Evolutionary conservation across 352 stramenopile genomes (phyloP).

Genomic region (Globisporangium nodosum): DNA sequence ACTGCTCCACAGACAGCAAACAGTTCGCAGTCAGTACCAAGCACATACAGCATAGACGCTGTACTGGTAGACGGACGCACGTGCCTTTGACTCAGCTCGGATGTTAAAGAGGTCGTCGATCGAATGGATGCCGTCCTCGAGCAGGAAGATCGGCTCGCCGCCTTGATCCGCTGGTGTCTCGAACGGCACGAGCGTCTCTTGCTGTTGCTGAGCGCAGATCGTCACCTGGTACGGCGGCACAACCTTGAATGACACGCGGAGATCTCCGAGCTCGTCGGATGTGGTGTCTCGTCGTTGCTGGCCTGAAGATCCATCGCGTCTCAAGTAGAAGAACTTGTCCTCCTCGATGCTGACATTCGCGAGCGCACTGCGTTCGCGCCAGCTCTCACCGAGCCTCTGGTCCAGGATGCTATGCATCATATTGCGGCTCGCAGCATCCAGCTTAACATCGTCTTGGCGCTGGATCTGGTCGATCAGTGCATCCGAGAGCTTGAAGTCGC

Average conservation of each 20-base stretch:
- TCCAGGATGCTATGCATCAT: conserved; percentile 56
- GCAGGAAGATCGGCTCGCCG: conserved; percentile 45
- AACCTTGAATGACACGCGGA: conserved; percentile 62
- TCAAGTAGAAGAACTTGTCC: conserved; percentile 46
- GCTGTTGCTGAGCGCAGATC: conserved; percentile 45
- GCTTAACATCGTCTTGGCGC: conserved; percentile 39
- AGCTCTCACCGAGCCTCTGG: conserved; percentile 35
- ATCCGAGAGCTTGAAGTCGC: conserved; percentile 50
- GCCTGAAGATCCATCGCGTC: neutral
- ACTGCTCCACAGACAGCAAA: conserved; percentile 17
- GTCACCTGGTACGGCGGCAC: conserved; percentile 62
- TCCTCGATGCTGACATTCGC: conserved; percentile 49
- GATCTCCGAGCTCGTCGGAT: conserved; percentile 35
- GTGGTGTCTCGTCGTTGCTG: neutral
- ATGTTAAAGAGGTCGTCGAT: conserved; percentile 40
- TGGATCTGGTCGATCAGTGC: conserved; percentile 66
- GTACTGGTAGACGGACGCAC: neutral
- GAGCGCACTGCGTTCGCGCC: conserved; percentile 33
- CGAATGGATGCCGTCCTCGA: conserved; percentile 55
- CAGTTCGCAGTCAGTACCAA: neutral
- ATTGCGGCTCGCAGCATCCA: conserved; percentile 35
- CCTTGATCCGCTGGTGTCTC: conserved; percentile 15
- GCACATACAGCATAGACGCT: neutral
- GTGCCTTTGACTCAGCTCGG: conserved; percentile 39
- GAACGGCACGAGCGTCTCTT: conserved; percentile 35